phyloP scores from a whole-genome alignment of 73 alveolate genomes.

The Blepharisma stoltei region DNA sequence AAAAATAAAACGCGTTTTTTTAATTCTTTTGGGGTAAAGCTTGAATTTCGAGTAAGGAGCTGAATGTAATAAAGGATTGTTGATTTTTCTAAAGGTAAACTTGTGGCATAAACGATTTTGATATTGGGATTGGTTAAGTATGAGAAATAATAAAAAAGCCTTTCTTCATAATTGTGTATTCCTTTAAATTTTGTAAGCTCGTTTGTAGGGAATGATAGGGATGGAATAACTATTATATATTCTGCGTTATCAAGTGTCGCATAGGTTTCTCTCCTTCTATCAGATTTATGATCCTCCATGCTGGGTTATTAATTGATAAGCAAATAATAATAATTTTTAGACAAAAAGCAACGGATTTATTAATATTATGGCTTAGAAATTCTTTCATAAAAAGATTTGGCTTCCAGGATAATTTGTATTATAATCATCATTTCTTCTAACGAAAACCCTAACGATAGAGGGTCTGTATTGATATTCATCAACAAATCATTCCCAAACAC shows the following conservation, averaged over 20 bases:
- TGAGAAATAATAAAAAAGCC: background rate
- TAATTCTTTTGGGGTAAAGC: background rate
- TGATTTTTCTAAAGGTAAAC: background rate
- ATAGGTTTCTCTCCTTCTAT: too few relatives aligned
- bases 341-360: too few relatives aligned
- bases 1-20: background rate
- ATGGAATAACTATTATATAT: background rate
- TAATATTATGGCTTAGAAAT: background rate
- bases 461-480: background rate
- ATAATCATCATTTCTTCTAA: background rate
- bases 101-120: background rate
- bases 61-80: background rate
- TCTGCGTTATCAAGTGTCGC: background rate
- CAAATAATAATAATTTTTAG: too few relatives aligned
- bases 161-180: background rate
- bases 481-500: background rate
- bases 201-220: background rate
- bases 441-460: background rate
- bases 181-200: background rate
- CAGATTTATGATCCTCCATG: too few relatives aligned
- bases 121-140: background rate
- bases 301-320: too few relatives aligned
- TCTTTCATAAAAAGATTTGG: background rate
- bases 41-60: background rate
- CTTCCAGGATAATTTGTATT: background rate